Percentiles rank a stretch among this genome's conserved stretches.
Evolutionary conservation across 495 filamentous ascomycete species (phyloP).

Genomic region (Darksidea phi): DNA sequence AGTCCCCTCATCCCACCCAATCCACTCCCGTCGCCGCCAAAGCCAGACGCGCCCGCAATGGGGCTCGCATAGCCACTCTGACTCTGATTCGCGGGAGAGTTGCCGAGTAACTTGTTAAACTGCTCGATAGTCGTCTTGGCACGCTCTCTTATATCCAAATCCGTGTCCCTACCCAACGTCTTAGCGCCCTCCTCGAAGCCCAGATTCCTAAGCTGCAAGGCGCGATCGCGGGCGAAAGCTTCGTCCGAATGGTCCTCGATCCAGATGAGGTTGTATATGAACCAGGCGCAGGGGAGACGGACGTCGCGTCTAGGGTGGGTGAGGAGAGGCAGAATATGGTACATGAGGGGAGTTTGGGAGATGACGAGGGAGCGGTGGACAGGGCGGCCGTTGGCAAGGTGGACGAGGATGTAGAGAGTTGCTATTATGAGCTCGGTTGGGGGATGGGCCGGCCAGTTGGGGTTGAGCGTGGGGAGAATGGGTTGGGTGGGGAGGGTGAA

Average conservation of each 20-base stretch:
- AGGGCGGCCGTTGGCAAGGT: conserved; percentile 77
- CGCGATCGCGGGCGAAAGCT: conserved; percentile 60
- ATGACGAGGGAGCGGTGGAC: conserved; percentile 75
- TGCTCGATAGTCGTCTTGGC: conserved; percentile 76
- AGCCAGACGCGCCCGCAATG: not conserved
- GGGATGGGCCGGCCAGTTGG: conserved; percentile 23
- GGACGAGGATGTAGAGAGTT: conserved; percentile 73
- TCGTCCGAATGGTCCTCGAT: conserved; percentile 68
- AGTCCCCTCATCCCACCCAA: conserved; percentile 2
- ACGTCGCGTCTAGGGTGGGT: conserved; percentile 67
- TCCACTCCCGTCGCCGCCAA: conserved; percentile 4
- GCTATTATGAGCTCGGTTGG: conserved; percentile 67
- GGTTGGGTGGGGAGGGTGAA: conserved; percentile 2
- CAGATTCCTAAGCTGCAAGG: conserved; percentile 63
- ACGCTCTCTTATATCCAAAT: conserved; percentile 78
- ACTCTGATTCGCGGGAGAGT: not conserved
- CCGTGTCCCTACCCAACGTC: conserved; percentile 67
- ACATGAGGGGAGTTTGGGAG: conserved; percentile 58
- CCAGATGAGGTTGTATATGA: conserved; percentile 80
- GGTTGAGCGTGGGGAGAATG: not conserved
- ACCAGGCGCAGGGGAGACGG: conserved; percentile 71
- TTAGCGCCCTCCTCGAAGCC: conserved; percentile 66
- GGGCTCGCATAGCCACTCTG: conserved; percentile 11
- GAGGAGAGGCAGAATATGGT: conserved; percentile 57
- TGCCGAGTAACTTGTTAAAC: conserved; percentile 47